Evolutionary conservation across 495 filamentous ascomycete species (phyloP).

Genomic region (Cudoniella acicularis): DNA sequence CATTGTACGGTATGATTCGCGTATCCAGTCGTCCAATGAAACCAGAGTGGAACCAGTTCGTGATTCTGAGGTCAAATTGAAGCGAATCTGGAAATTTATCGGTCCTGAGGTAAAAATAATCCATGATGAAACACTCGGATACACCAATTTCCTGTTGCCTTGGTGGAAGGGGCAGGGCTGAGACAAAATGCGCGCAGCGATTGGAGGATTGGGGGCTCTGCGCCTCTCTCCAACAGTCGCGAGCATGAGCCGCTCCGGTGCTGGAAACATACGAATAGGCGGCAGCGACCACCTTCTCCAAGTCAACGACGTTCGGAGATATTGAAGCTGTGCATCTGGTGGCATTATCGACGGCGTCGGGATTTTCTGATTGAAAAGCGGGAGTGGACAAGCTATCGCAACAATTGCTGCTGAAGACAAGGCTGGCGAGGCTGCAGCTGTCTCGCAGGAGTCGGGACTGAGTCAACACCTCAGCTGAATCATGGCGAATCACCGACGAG

Average conservation of each 20-base stretch:
- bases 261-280: not conserved
- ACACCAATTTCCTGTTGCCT: not conserved
- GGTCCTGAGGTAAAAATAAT: not conserved
- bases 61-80: not conserved
- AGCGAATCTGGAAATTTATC: not conserved
- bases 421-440: constrained; percentile 14
- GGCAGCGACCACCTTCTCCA: not conserved
- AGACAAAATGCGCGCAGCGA: not conserved
- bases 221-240: not conserved
- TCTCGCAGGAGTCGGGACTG: too few species aligned
- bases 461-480: not conserved
- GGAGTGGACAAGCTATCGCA: not conserved
- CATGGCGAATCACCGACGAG: constrained; percentile 13
- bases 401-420: too few species aligned
- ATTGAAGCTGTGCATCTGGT: too few species aligned
- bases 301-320: too few species aligned
- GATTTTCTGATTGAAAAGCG: not conserved
- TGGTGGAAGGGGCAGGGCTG: not conserved
- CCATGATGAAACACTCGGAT: not conserved
- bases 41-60: not conserved
- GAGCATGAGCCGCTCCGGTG: not conserved
- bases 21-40: not conserved
- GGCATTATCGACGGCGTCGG: too few species aligned
- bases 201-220: not conserved
- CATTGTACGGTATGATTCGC: not conserved